Evolutionary conservation across 805 yeast species (phyloP).

Genomic region (Teunomyces cretensis): DNA sequence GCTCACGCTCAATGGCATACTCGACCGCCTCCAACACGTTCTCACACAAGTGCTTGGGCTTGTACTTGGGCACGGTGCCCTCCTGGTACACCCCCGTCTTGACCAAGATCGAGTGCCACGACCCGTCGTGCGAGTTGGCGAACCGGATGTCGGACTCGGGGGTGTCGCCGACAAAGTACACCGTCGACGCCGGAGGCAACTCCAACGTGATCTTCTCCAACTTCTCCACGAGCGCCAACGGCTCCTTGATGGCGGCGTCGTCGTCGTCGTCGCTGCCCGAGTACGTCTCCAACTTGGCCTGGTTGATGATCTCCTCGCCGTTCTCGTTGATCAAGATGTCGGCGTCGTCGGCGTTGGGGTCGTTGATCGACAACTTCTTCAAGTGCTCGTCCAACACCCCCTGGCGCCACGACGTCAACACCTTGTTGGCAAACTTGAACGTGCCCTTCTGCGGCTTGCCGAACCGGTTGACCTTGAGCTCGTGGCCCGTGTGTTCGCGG

Average conservation of each 20-base stretch:
- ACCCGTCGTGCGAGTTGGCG: constrained; percentile 81
- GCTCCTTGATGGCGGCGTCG: constrained; percentile 8
- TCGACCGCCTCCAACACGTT: constrained; percentile 80
- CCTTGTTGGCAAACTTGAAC: constrained; percentile 78
- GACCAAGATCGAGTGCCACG: constrained; percentile 83
- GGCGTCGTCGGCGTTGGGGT: constrained; percentile 42
- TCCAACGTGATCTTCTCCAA: constrained; percentile 47
- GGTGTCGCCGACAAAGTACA: constrained; percentile 86
- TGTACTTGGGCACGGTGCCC: constrained; percentile 75
- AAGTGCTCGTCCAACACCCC: constrained; percentile 75
- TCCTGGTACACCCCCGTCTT: constrained; percentile 86
- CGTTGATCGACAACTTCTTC: constrained; percentile 47
- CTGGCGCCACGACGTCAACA: constrained; percentile 73
- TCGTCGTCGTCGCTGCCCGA: constrained; percentile 30
- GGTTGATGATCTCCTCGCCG: constrained; percentile 46
- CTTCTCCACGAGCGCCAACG: constrained; percentile 21
- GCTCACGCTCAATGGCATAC: constrained; percentile 82
- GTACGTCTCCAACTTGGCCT: constrained; percentile 39
- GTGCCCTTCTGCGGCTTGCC: constrained; percentile 92
- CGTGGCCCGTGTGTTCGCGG: constrained; percentile 81
- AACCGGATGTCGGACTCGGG: constrained; percentile 87
- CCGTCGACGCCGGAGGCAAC: constrained; percentile 81
- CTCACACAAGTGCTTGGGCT: constrained; percentile 71
- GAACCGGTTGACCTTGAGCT: constrained; percentile 74
- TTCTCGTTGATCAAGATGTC: constrained; percentile 43